Base-by-base conservation (phyloP, 1,284 basidiomycete species). In the Porogramme epimiltina region DNA sequence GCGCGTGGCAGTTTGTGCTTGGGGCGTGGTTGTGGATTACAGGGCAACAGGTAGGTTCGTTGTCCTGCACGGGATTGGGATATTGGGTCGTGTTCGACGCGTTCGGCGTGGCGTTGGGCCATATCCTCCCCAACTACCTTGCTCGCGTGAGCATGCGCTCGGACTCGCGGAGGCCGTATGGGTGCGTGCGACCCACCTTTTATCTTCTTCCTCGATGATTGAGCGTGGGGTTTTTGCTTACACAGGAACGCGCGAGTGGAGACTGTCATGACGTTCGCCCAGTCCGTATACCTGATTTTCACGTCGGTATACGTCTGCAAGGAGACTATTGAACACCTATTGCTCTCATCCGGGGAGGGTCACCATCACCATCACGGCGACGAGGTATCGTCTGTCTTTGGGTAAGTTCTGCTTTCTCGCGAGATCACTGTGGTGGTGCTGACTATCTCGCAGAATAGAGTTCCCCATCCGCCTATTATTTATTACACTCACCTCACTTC, bases 31-130 rank as follows among this genome's bases (percentile, higher is more conserved):
- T 98, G 10, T 99, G 96, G 96, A 85, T 96, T 2, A 78, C 80
- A n/a, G 95, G 95, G 1, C 96, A 98, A 69, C 86, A 90, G 54
- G 82, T 84, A 24, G 95, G 95, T 16, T 95, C 93, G 44, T 74
- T 98, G 23, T 80, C 90, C 2, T 86, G 91, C 50, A 95, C 95
- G 0, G 96, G 93, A 0, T 70, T 98, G 15, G 96, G 96, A 0
- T 99, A 98, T 67, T 90, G 97, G 79, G 85, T 97, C 25, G 94
- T 98, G 1, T 99, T 98, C 65, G 96, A 99, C 67, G 84, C 93
- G 2, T 77, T 93, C 59, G 93, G 93, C 0, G 79, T 94, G 3
- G 82, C 76, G 4, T 62, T 87, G 18, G 74, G 79, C n/a, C 72
- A 75, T 20, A 69, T 87, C 2, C 62, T 86, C 15, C 81, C 81